A percentile compares a stretch with the other conserved stretches of the same genome.
These are phyloP conservation scores for Dissophora globulifera DNA, from an alignment of 192 early-diverging fungal species.

Conservation along the genomic window DNA sequence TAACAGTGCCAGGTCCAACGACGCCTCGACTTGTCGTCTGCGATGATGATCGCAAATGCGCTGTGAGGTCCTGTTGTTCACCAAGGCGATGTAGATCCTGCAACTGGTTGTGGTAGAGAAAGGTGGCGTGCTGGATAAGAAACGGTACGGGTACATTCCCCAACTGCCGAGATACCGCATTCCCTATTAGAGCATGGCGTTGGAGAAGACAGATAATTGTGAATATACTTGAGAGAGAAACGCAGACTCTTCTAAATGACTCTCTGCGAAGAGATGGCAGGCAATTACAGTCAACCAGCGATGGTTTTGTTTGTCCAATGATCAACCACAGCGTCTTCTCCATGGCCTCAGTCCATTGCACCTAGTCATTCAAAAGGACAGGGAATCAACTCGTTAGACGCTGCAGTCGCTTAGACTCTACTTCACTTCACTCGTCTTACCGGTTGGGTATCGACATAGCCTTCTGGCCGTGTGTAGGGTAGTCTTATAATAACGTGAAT, in stretches of 20 bases:
- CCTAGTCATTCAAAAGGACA: no score
- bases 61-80: conserved; percentile 32
- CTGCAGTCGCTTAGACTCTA: no score
- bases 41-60: conserved; percentile 1
- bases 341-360: conserved; percentile 70
- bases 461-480: conserved; percentile 59
- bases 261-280: no score
- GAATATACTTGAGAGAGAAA: no score
- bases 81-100: conserved; percentile 49
- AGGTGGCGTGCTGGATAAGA: conserved; percentile 64
- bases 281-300: conserved; percentile 62
- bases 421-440: no score
- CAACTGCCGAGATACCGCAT: conserved; percentile 58
- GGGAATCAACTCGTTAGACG: neutral
- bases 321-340: conserved; percentile 66
- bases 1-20: conserved; percentile 16
- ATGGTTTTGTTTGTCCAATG: conserved; percentile 61
- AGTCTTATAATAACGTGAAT: conserved; percentile 66
- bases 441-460: conserved; percentile 63
- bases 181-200: conserved; percentile 49
- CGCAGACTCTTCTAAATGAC: no score
- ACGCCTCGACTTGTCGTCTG: conserved; percentile 1
- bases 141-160: conserved; percentile 61
- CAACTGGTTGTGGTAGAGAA: conserved; percentile 66
- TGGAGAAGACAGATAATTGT: no score